Evolutionary conservation across 2,329 filamentous ascomycete species (phyloP), one percentile per base, ranked within the genome.

Genomic region (Pezicula rhizophila): DNA sequence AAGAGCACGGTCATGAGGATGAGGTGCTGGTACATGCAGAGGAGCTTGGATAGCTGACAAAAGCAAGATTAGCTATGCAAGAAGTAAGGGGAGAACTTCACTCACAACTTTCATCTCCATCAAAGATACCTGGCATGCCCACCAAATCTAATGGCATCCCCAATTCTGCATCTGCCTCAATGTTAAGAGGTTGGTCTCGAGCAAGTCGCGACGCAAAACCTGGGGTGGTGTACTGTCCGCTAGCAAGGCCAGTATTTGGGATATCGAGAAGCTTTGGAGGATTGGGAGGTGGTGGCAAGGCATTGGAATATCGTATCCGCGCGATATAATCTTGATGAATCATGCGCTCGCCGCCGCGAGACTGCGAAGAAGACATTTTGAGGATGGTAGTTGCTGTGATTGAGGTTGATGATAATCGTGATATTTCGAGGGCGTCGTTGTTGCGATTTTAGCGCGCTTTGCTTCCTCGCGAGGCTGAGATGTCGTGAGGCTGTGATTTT

Each of bases 251-350:
- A 49, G 89, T 93, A 62, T 95, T 96, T 10, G 93, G 92, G 52
- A 99, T 96, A 57, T 97, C 89, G 60, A 99, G 86, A 54, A 99
- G 84, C 76, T 99, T 99, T 1, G 93, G 93, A 1, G 92, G 90
- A 65, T 91, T 90, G 48, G 92, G 89, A 47, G 93, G 93, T 55
- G 93, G 91, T 56, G 93, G 93, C 14, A 99, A 83, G 59, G 89
- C 85, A 80, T 99, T 99, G 63, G 89, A 90, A 69, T 95, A 99
- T 69, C 93, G 83, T 64, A 96, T 89, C 61, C 91, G 87, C 55
- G 91, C 92, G 66, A 99, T 96, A 71, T 96, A 97, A 70, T 99
- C 93, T 71, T 99, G 93, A 66, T 95, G 89, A 61, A 84, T 75
- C 63, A 80, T 75, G 66, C 80, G 77, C 45, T 65, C 74, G 55